Conservation (phyloP, 176 grass and related monocot species). For the Musa acuminata region DNA sequence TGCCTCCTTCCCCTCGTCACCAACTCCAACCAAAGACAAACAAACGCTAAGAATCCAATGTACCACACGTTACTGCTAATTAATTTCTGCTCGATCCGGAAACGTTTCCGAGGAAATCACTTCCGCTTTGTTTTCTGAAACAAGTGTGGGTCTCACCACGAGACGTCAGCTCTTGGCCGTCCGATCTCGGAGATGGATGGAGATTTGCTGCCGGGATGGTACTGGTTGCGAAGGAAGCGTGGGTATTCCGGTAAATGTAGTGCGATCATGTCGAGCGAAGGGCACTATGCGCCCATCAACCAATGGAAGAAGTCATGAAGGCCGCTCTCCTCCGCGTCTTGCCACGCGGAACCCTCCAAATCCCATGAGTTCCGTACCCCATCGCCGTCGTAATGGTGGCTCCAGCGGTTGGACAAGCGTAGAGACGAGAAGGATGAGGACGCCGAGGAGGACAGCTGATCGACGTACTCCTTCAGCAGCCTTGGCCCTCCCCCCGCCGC, state of each 20-base stretch:
- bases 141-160: too few relatives aligned
- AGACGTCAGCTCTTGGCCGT: too few relatives aligned
- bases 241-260: too few relatives aligned
- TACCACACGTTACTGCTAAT: too few relatives aligned
- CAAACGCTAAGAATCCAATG: not conserved
- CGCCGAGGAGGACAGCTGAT: constrained; percentile 30
- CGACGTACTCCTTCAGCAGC: constrained; percentile 28
- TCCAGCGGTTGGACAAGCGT: constrained; percentile 38
- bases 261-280: too few relatives aligned
- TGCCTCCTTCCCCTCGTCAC: too few relatives aligned
- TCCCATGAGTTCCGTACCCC: constrained; percentile 61
- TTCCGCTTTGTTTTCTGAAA: not conserved
- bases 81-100: too few relatives aligned
- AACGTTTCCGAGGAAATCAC: not conserved
- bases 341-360: constrained; percentile 37
- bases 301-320: constrained; percentile 50
- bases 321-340: constrained; percentile 31
- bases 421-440: constrained; percentile 63
- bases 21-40: not conserved
- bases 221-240: not conserved
- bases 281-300: constrained; percentile 45
- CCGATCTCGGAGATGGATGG: not conserved
- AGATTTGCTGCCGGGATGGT: not conserved
- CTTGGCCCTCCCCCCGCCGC: not conserved
- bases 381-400: constrained; percentile 43